These are phyloP conservation scores for Candida anglica DNA, from an alignment of 805 yeast species.

Conservation along the genomic window DNA sequence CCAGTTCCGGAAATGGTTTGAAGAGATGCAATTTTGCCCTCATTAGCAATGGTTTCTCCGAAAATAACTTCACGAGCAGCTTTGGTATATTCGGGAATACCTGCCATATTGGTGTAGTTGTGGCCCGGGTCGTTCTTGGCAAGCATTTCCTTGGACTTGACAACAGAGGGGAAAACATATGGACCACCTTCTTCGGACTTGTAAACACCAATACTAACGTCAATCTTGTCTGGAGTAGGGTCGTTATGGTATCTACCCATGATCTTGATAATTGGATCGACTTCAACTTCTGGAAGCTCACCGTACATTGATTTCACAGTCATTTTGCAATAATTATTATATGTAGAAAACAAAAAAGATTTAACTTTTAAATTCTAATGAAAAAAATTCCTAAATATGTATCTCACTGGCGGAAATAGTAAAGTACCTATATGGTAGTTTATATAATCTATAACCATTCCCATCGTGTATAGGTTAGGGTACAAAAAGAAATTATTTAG, in stretches of 20 bases:
- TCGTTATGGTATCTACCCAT: conserved; percentile 19
- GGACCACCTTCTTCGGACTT: conserved; percentile 33
- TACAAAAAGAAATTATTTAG: too few relatives aligned
- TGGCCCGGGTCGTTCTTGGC: conserved; percentile 38
- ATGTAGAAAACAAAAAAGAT: not conserved
- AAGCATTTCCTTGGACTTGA: conserved; percentile 30
- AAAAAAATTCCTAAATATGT: too few relatives aligned
- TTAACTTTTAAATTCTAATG: not conserved
- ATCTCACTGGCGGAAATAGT: not conserved
- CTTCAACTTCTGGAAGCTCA: conserved; percentile 3
- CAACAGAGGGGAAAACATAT: conserved; percentile 36
- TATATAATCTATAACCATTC: too few relatives aligned
- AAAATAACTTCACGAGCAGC: conserved; percentile 34
- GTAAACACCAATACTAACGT: conserved; percentile 44
- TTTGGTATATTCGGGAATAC: conserved; percentile 32
- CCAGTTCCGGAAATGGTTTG: conserved; percentile 43
- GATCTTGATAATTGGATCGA: conserved; percentile 27
- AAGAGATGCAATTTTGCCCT: conserved; percentile 27
- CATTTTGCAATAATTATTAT: conserved; percentile 6
- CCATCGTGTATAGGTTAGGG: too few relatives aligned
- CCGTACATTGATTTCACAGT: conserved; percentile 15
- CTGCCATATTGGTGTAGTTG: conserved; percentile 40
- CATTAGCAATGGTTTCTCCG: conserved; percentile 21
- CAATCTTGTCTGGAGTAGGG: conserved; percentile 29
- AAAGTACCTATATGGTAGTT: not conserved